Percentiles rank a stretch among this genome's conserved stretches.
phyloP scores from a whole-genome alignment of 148 eudicot genomes.

The Heliosperma pusillum region DNA sequence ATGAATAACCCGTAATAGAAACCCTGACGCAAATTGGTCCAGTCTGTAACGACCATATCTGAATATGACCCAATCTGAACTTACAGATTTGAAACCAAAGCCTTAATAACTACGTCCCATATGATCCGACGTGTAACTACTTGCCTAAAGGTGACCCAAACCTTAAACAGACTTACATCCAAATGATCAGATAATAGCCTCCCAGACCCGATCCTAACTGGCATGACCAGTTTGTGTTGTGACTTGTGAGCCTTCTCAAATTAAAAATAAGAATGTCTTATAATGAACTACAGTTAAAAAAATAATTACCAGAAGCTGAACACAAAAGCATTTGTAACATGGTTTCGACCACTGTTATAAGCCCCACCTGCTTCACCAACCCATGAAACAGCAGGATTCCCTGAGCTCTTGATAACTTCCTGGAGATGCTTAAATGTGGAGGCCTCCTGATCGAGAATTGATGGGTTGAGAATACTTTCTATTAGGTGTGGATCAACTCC shows the following conservation, averaged over 20 bases:
- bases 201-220: no score
- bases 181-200: neutral
- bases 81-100: neutral
- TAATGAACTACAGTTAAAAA: neutral
- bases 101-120: neutral
- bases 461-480: slow-evolving; percentile 65
- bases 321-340: slow-evolving; percentile 70
- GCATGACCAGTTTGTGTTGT: no score
- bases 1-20: no score
- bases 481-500: slow-evolving; percentile 72
- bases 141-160: neutral
- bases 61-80: neutral
- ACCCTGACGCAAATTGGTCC: no score
- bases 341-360: slow-evolving; percentile 76
- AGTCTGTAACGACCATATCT: no score
- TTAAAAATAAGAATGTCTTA: neutral
- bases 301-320: slow-evolving; percentile 76
- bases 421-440: slow-evolving; percentile 52
- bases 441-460: slow-evolving; percentile 57
- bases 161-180: neutral
- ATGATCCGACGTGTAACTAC: neutral
- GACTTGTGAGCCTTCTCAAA: no score
- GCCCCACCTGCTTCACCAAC: slow-evolving; percentile 96
- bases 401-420: slow-evolving; percentile 38
- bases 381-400: slow-evolving; percentile 60